Evolutionary conservation across 1,284 basidiomycete genomes (phyloP).

Genomic region (Puccinia polysora): DNA sequence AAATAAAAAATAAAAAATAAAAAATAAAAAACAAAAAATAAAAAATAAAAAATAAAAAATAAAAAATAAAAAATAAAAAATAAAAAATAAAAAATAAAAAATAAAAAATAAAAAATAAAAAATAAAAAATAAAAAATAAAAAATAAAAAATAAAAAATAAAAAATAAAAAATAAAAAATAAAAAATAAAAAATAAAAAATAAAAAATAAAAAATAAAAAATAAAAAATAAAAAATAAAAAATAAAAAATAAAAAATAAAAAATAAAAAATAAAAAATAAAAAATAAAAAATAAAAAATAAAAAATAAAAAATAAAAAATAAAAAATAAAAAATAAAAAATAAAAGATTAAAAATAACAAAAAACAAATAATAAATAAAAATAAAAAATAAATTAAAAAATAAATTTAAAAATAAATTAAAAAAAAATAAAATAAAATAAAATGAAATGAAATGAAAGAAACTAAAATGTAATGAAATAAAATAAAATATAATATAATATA

Average conservation of each 20-base stretch:
- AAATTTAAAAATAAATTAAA: not conserved
- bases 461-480: not conserved
- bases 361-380: too few relatives aligned
- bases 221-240: not conserved
- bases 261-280: not conserved
- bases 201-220: not conserved
- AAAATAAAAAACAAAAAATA: too few relatives aligned
- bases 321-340: not conserved
- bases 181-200: not conserved
- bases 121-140: not conserved
- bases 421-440: not conserved
- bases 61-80: not conserved
- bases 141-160: not conserved
- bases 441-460: not conserved
- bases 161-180: not conserved
- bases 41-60: not conserved
- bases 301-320: not conserved
- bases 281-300: not conserved
- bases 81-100: not conserved
- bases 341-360: too few relatives aligned
- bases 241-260: not conserved
- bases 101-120: not conserved
- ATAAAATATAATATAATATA: not conserved
- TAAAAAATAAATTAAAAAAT: not conserved
- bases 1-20: too few relatives aligned